Base-by-base conservation (phyloP, 2,329 filamentous ascomycete genomes). In the Pseudocercospora fijiensis region DNA sequence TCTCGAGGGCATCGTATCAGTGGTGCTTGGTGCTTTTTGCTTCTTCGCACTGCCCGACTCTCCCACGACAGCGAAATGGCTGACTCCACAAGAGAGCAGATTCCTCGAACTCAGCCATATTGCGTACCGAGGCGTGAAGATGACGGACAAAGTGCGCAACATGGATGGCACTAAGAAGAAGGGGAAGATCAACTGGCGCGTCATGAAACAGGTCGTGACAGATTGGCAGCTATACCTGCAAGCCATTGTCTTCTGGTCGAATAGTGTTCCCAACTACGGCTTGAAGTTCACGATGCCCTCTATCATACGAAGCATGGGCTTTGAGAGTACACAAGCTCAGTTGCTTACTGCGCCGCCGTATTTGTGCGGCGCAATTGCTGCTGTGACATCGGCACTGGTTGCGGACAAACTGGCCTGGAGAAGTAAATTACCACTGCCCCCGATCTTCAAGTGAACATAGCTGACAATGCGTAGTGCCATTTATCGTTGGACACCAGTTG, bases 21-120 rank as follows among this genome's bases (percentile, higher is more conserved):
- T 88, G 6, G 61, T 84, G 11, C 78, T 85, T 1, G 82, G 65
- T 82, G 1, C 70, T 81, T 8, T 68, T 83, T 20, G 80, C 83
- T 18, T 88, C 74, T 83, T 84, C 67, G 77, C 78, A 45, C 73
- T 85, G 10, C 83, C 83, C 0, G 81, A 85, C 66, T 78, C 76
- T 4, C 82, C 84, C 0, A 78, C 80, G 41, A 81, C 78, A 45
- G 76, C 77, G 37, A 18, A 81, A 82, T 16, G 88, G 91, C 69
- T 87, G 83, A 67, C 88, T 90, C 69, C 85, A 86, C 0, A 90
- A 84, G 0, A 84, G 86, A 8, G 79, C 87, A 57, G 89, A 91
- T 69, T 72, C 78, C 1, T 92, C 91, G 70, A 83, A 78, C 5
- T 92, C 88, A 89, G 74, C 67, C 1, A 86, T 85, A 26, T 89